Base-by-base conservation (phyloP, 2,329 filamentous ascomycete genomes). In the Neospermospora avenae region DNA sequence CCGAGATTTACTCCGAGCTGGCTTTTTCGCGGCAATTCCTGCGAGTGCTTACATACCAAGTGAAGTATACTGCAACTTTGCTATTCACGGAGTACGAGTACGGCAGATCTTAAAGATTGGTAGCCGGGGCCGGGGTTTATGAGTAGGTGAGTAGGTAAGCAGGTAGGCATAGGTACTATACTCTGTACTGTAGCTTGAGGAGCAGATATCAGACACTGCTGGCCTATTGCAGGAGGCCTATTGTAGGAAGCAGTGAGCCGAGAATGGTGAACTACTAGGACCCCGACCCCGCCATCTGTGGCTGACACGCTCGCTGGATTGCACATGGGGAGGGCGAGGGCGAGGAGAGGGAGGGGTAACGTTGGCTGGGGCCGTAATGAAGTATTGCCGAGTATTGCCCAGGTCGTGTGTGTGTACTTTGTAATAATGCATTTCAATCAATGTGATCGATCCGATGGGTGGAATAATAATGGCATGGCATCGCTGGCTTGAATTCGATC, bases 221-320 rank as follows among this genome's bases (percentile, higher is more conserved):
- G 25, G 39, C 45, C 48, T 57, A 35, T 24, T 18, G 18, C 31
- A 34, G 22, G 37, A 11, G 18, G 2, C 16, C 16, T 34, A 11
- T 16, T n/a, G 42, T 5, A 20, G 24, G 42, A 42, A 49, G 18
- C 11, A 42, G 22, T 42, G 35, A 42, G 14, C 34, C 35, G 51
- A 39, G 16, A 18, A 31, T 41, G 6, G n/a, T n/a, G n/a, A n/a
- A n/a, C n/a, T n/a, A n/a, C n/a, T n/a, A n/a, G n/a, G n/a, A n/a
- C n/a, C 25, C 28, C 28, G 24, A 54, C 51, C 35, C 51, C 51
- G 51, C 51, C 51, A 54, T 41, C 13, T 54, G 51, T 41, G 51
- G 51, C 51, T 39, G 51, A 22, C 51, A 5, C 28, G n/a, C 11
- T 10, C 11, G 28, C 28, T 31, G 28, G 28, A 3, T 31, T 6